Base-by-base conservation (phyloP, 2,329 filamentous ascomycete genomes). In the Fusarium virguliforme region DNA sequence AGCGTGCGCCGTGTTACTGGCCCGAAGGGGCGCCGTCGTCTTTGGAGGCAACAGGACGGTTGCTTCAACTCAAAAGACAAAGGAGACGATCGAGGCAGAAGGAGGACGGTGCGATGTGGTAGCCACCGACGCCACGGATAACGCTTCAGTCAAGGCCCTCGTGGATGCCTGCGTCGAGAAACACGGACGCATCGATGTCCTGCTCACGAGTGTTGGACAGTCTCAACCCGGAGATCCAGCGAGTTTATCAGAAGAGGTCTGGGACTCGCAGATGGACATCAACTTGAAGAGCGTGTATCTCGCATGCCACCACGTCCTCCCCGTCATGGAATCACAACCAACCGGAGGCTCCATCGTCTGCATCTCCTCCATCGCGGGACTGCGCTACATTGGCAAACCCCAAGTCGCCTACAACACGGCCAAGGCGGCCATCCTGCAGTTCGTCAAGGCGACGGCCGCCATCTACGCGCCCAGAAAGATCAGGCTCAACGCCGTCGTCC, bases 161-260 rank as follows among this genome's bases (percentile, higher is more conserved):
- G 83, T 90, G 4, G 83, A 87, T 35, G 82, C 83, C 0, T 89
- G 87, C 48, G 73, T 88, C 18, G 74, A 80, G 0, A 85, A 84
- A 40, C 84, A 89, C 65, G 87, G 87, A 8, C 83, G 85, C 6
- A 86, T 90, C 59, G 89, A 91, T 68, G 86, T 91, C 24, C 78
- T 91, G 0, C 76, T 91, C 15, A 89, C 89, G 68, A 90, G 90
- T 58, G 88, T 90, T 4, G 89, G 89, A 2, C 84, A 84, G 58
- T 87, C 84, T 1, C 87, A 89, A 64, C 84, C 83, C 0, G 87
- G 87, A 0, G 81, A 82, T 32, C 84, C 87, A 0, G 86, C 83
- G 0, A 78, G 75, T 0, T 85, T 89, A 81, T 50, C 62, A 0
- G 86, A 89, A 60, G 80, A 82, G 1, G 72, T 81, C 0, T 89